A percentile compares a stretch with the other conserved stretches of the same genome.
These are phyloP conservation scores for Cyclostephanos invisitatus DNA, from an alignment of 108 stramenopile genomes.

Conservation along the genomic window DNA sequence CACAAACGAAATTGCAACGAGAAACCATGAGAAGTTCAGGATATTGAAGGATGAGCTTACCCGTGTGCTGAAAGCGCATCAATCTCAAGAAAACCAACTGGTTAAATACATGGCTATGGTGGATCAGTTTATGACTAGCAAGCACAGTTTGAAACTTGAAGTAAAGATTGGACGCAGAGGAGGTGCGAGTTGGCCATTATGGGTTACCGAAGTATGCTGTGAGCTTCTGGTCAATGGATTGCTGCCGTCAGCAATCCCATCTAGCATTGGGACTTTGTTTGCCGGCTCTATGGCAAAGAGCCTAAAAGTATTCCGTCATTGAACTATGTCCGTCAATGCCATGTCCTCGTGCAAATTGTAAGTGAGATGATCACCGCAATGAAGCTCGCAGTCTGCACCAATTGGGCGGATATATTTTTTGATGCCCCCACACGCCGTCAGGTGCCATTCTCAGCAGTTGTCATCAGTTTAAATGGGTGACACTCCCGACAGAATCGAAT, in stretches of 20 bases:
- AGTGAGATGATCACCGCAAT: not conserved
- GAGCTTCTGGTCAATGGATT: not conserved
- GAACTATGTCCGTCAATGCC: not conserved
- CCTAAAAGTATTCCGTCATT: not conserved
- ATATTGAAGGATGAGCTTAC: too few species aligned
- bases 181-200: constrained; percentile 1
- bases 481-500: not conserved
- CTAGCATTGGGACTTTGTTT: not conserved
- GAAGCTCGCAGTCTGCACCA: not conserved
- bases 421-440: not conserved
- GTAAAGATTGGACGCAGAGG: not conserved
- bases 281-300: not conserved
- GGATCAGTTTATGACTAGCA: too few species aligned
- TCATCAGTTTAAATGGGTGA: too few species aligned
- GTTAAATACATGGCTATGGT: too few species aligned
- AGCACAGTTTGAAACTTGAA: too few species aligned
- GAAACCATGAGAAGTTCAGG: too few species aligned
- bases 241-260: not conserved
- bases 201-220: not conserved
- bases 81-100: too few species aligned
- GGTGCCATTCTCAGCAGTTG: not conserved
- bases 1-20: too few species aligned
- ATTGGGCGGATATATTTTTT: not conserved
- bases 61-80: too few species aligned
- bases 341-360: not conserved